Percentiles rank a stretch among this genome's conserved stretches.
phyloP scores from a whole-genome alignment of 2,329 filamentous ascomycete genomes.

The Colletotrichum incanum region DNA sequence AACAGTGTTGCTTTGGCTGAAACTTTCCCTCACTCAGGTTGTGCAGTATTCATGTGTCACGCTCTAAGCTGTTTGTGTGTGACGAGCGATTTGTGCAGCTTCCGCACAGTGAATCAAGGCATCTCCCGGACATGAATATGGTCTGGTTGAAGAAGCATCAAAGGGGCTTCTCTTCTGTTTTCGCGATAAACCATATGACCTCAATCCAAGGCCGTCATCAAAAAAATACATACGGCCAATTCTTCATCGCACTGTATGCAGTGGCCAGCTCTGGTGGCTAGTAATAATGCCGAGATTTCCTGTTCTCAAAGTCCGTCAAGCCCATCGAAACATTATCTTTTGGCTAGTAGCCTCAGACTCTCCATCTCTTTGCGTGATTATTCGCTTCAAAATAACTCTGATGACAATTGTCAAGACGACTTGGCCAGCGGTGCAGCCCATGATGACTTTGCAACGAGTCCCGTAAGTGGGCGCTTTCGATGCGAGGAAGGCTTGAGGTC shows the following conservation, averaged over 20 bases:
- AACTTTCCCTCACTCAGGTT: neutral
- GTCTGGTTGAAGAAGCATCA: neutral
- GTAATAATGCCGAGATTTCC: constrained; percentile 43
- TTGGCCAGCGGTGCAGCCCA: constrained; percentile 61
- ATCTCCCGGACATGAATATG: neutral
- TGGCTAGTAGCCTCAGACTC: constrained; percentile 49
- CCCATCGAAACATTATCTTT: constrained; percentile 51
- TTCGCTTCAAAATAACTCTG: constrained; percentile 53
- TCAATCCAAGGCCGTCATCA: neutral
- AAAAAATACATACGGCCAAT: neutral
- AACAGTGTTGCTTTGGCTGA: neutral
- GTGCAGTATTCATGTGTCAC: neutral
- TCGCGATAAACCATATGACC: neutral
- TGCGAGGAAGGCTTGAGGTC: constrained; percentile 56
- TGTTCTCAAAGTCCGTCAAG: constrained; percentile 54
- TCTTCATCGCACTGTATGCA: neutral
- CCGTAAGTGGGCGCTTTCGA: constrained; percentile 59
- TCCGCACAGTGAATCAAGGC: neutral
- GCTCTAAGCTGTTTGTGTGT: neutral
- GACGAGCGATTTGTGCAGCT: neutral
- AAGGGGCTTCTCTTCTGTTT: neutral
- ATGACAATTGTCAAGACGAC: constrained; percentile 54
- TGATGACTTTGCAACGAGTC: constrained; percentile 66
- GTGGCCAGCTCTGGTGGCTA: neutral
- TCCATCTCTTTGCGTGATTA: constrained; percentile 57